phyloP scores from a whole-genome alignment of 2,329 filamentous ascomycete species.

The Aureobasidium sp. region DNA sequence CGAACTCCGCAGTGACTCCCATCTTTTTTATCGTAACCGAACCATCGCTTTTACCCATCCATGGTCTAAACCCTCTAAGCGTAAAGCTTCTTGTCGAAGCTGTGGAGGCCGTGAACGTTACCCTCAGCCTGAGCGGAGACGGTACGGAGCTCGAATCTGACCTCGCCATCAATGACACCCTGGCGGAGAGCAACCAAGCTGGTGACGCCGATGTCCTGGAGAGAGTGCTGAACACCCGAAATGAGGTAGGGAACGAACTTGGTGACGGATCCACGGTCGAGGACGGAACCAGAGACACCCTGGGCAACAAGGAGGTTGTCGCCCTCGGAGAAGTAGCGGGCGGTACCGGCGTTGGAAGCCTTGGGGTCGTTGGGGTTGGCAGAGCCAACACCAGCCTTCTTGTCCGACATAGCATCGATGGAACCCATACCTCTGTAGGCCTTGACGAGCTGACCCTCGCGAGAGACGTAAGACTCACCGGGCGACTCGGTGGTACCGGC shows the following conservation, averaged over 20 bases:
- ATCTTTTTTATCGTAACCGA: conserved; percentile 5
- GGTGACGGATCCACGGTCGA: conserved; percentile 75
- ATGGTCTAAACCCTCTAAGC: conserved; percentile 43
- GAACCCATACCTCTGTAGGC: conserved; percentile 98
- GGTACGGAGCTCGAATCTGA: conserved; percentile 90
- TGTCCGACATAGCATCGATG: conserved; percentile 99
- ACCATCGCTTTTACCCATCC: not conserved
- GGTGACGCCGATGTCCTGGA: conserved; percentile 88
- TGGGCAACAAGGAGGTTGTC: conserved; percentile 92
- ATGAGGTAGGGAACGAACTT: conserved; percentile 96
- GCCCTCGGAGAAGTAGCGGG: conserved; percentile 96
- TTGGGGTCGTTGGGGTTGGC: conserved; percentile 52
- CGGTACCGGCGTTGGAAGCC: conserved; percentile 80
- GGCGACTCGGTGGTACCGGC: conserved; percentile 97
- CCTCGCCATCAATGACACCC: conserved; percentile 61
- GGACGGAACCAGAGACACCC: conserved; percentile 82
- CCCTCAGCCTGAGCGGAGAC: conserved; percentile 94
- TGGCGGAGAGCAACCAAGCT: conserved; percentile 71
- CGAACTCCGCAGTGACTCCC: conserved; percentile 4
- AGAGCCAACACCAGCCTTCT: conserved; percentile 70
- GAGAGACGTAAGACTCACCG: conserved; percentile 91
- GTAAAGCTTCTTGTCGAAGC: conserved; percentile 99
- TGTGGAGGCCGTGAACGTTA: conserved; percentile 92
- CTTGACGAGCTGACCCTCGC: conserved; percentile 97
- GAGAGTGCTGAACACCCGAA: conserved; percentile 90